A percentile compares a stretch with the other conserved stretches of the same genome.
These are phyloP conservation scores for Tylopilus orsonianus DNA, from an alignment of 1,284 basidiomycete genomes.

Conservation along the genomic window DNA sequence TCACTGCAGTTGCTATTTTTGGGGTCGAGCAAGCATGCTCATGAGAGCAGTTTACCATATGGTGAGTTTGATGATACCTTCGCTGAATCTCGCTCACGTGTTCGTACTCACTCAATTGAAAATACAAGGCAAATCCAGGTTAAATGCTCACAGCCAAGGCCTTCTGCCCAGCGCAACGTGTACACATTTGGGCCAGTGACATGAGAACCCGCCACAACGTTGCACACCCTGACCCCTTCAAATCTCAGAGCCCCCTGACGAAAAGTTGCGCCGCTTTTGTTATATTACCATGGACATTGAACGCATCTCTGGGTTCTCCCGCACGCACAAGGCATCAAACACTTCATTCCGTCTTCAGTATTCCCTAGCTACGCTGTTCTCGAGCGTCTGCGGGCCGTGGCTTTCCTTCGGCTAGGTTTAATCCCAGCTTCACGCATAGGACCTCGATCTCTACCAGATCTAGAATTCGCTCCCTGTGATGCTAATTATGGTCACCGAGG, in stretches of 20 bases:
- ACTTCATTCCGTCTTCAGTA: constrained; percentile 13
- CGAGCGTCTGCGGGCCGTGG: constrained; percentile 25
- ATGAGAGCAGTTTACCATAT: constrained; percentile 18
- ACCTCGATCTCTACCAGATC: constrained; percentile 15
- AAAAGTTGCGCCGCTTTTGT: constrained; percentile 15
- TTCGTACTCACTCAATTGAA: constrained; percentile 9
- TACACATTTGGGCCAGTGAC: constrained; percentile 13
- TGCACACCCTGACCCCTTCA: constrained; percentile 16
- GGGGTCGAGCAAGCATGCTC: constrained; percentile 9
- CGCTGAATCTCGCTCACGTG: constrained; percentile 20
- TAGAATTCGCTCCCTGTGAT: constrained; percentile 19
- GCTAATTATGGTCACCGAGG: constrained; percentile 31
- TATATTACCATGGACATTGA: constrained; percentile 11
- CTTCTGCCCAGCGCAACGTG: constrained; percentile 20
- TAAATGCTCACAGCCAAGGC: constrained; percentile 22
- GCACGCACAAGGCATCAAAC: constrained; percentile 20
- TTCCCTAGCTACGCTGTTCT: constrained; percentile 16
- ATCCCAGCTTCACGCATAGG: constrained; percentile 28
- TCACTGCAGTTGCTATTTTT: constrained; percentile 21
- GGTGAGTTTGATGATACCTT: constrained; percentile 18
- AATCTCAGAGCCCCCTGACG: constrained; percentile 17
- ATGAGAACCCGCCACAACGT: constrained; percentile 30
- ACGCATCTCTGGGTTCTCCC: constrained; percentile 4
- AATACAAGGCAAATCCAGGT: constrained; percentile 10
- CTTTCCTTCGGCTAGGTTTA: constrained; percentile 24